A percentile compares a stretch with the other conserved stretches of the same genome.
Evolutionary conservation across 2,329 filamentous ascomycete genomes (phyloP).

Genomic region (Ophiostoma sp.): DNA sequence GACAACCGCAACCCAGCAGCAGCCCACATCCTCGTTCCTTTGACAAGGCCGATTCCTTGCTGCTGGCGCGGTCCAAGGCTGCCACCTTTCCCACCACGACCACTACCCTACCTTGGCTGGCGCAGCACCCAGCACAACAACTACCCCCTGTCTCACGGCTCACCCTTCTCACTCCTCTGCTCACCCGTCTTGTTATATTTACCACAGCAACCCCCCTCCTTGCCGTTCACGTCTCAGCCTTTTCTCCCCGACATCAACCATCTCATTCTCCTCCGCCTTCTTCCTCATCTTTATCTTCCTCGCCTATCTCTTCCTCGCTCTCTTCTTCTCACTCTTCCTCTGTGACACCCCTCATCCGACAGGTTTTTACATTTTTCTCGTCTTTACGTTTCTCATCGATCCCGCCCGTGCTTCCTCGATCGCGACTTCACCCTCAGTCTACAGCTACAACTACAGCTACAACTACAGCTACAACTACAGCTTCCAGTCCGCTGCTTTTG

Average conservation of each 20-base stretch:
- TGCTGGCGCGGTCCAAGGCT: conserved; percentile 5
- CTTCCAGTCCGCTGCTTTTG: no score
- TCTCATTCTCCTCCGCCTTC: background rate
- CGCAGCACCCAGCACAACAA: background rate
- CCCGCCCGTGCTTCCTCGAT: background rate
- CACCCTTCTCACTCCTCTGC: background rate
- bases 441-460: no score
- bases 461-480: no score
- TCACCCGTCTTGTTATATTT: background rate
- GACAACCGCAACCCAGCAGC: background rate
- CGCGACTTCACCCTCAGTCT: background rate
- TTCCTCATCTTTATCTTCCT: background rate
- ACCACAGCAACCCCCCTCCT: background rate
- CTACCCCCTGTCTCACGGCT: background rate
- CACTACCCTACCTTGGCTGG: background rate
- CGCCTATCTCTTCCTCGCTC: background rate
- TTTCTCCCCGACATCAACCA: background rate
- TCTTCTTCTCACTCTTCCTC: background rate
- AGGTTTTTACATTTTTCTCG: background rate
- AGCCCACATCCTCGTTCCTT: background rate
- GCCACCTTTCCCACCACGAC: background rate
- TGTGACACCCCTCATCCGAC: background rate
- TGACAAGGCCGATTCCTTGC: conserved; percentile 4
- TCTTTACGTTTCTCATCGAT: background rate
- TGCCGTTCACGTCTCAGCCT: background rate